phyloP scores from a whole-genome alignment of 108 stramenopile species.

The Bacterosira constricta region DNA sequence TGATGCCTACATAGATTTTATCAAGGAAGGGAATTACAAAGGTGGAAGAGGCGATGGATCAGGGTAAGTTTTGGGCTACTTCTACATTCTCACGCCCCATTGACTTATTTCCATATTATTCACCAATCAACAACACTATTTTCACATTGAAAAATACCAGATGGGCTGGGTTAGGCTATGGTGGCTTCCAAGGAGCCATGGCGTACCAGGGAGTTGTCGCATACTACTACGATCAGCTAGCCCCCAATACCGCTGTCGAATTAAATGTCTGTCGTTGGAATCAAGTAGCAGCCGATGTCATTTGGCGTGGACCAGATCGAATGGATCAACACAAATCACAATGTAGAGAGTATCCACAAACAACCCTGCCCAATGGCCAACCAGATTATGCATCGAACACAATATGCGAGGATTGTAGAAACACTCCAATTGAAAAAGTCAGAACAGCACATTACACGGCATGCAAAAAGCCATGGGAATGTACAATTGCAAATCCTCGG shows the following conservation, averaged over 20 bases:
- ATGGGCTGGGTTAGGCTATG: conserved; percentile 62
- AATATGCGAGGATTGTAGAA: conserved; percentile 67
- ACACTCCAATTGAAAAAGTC: conserved; percentile 54
- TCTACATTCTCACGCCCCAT: too few species aligned
- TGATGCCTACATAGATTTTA: conserved; percentile 53
- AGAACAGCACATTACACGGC: conserved; percentile 75
- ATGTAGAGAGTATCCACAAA: conserved; percentile 66
- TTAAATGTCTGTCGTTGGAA: conserved; percentile 69
- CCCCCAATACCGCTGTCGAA: conserved; percentile 54
- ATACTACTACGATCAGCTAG: conserved; percentile 59
- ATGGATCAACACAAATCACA: conserved; percentile 59
- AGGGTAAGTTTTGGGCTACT: conserved; percentile 34
- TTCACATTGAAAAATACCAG: neutral
- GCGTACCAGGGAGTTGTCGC: conserved; percentile 68
- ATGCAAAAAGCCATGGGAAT: conserved; percentile 84
- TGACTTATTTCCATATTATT: neutral
- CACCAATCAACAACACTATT: neutral
- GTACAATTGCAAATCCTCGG: conserved; percentile 57
- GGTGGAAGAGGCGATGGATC: conserved; percentile 38
- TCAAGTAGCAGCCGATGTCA: conserved; percentile 60
- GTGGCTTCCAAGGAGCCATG: conserved; percentile 62
- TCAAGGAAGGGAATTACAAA: conserved; percentile 53
- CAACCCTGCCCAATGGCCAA: conserved; percentile 34
- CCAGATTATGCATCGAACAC: conserved; percentile 61
- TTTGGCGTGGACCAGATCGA: conserved; percentile 59